Conservation (phyloP, 495 filamentous ascomycete species). For the Penicillium maclennaniae region DNA sequence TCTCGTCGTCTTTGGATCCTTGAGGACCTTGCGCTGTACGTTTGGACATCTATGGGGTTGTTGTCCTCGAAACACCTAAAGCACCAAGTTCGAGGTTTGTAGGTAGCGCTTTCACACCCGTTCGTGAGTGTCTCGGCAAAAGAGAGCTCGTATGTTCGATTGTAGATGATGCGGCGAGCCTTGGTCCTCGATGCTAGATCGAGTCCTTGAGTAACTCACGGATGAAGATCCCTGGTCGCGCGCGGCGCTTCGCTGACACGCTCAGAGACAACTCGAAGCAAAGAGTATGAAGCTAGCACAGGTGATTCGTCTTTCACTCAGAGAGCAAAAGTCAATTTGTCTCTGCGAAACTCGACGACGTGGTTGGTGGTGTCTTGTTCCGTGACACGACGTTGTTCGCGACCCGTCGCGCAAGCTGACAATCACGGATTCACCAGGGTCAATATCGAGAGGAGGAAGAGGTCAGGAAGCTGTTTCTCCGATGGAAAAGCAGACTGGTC, state of each 20-base stretch:
- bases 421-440: conserved; percentile 4
- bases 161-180: not conserved
- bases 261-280: not conserved
- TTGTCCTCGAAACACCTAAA: not conserved
- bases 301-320: not conserved
- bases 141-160: not conserved
- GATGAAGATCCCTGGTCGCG: not conserved
- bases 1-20: conserved; percentile 28
- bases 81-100: conserved; percentile 1
- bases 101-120: conserved; percentile 3
- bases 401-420: conserved; percentile 21
- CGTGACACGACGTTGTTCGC: conserved; percentile 24
- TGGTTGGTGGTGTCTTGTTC: conserved; percentile 7
- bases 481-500: conserved; percentile 3
- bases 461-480: not conserved
- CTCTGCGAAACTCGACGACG: conserved; percentile 2
- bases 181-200: not conserved
- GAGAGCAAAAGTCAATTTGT: conserved; percentile 12
- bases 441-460: not conserved
- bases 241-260: conserved; percentile 4
- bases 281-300: not conserved
- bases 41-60: conserved; percentile 35
- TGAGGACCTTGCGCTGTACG: conserved; percentile 35
- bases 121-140: conserved; percentile 4
- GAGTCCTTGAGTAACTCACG: not conserved